phyloP scores from a whole-genome alignment of 192 early-diverging fungal genomes.

The Phlyctochytrium arcticum region DNA sequence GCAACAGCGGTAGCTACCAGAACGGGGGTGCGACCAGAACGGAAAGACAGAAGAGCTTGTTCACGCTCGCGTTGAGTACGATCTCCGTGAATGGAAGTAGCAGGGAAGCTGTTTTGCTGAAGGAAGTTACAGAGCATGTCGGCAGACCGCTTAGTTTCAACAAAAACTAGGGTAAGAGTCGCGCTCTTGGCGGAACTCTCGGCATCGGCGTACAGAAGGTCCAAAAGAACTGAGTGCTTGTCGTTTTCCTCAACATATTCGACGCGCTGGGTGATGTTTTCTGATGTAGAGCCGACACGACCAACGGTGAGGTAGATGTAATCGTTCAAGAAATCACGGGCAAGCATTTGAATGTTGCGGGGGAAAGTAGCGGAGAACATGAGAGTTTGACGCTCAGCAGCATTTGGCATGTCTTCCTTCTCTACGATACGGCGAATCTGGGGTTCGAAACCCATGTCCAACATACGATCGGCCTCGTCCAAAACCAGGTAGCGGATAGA shows the following conservation, averaged over 20 bases:
- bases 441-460: conserved; percentile 98
- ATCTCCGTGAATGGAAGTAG: conserved; percentile 96
- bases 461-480: conserved; percentile 58
- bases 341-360: conserved; percentile 81
- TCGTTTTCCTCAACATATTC: conserved; percentile 93
- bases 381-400: conserved; percentile 71
- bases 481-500: conserved; percentile 67
- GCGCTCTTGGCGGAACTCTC: conserved; percentile 45
- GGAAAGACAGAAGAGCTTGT: conserved; percentile 82
- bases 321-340: conserved; percentile 81
- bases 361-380: conserved; percentile 99
- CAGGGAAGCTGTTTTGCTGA: conserved; percentile 71
- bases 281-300: conserved; percentile 87
- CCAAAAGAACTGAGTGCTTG: conserved; percentile 84
- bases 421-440: conserved; percentile 84
- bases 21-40: conserved; percentile 65
- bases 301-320: conserved; percentile 83
- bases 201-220: conserved; percentile 57
- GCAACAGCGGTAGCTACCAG: conserved; percentile 98
- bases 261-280: conserved; percentile 93
- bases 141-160: conserved; percentile 93
- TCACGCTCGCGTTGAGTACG: conserved; percentile 94
- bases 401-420: conserved; percentile 67
- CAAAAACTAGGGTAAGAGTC: conserved; percentile 89
- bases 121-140: conserved; percentile 85